Base-by-base conservation (phyloP, 2,329 filamentous ascomycete species). In the Xylariales sp. region DNA sequence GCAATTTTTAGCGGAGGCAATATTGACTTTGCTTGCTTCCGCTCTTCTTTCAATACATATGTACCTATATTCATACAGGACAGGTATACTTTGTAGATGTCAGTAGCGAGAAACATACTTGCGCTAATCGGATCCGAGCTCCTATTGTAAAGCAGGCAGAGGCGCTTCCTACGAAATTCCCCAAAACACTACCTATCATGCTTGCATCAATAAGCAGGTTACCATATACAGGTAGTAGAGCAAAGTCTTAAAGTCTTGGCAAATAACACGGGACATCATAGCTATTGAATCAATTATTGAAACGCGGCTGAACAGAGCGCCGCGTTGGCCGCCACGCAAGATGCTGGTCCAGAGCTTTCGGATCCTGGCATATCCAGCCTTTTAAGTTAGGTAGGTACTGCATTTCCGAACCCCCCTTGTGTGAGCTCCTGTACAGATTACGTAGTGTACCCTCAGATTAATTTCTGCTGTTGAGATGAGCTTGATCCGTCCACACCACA, bases 381-480 rank as follows among this genome's bases (percentile, higher is more conserved):
- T 36, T 9, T 53, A 36, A 54, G 52, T 50, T 59, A 23, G 23
- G 23, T 23, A 23, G 23, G 23, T 23, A 54, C 46, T 56, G 30
- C 43, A 56, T 60, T 68, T 45, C 65, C 65, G 57, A 62, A 5
- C 32, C 30, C 45, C 63, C 64, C 61, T 48, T 68, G 39, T 61
- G 56, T 58, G 12, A 34, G 28, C 23, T 43, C 41, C 60, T 23
- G 36, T 46, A 64, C 6, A 55, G 59, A 43, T 55, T 46, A 49
- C 45, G 39, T 28, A 12, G 49, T 65, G 28, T 46, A 53, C 41
- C 61, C 48, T 68, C 65, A 64, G 58, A 53, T 62, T 71, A 72
- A 68, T 64, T 70, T 70, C 68, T 71, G 63, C 49, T 69, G 62
- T 53, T 69, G 59, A 61, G 62, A 39, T 48, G 56, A 69, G 43